Conservation (phyloP, 2,329 filamentous ascomycete genomes). For the Pochonia chlamydosporia region DNA sequence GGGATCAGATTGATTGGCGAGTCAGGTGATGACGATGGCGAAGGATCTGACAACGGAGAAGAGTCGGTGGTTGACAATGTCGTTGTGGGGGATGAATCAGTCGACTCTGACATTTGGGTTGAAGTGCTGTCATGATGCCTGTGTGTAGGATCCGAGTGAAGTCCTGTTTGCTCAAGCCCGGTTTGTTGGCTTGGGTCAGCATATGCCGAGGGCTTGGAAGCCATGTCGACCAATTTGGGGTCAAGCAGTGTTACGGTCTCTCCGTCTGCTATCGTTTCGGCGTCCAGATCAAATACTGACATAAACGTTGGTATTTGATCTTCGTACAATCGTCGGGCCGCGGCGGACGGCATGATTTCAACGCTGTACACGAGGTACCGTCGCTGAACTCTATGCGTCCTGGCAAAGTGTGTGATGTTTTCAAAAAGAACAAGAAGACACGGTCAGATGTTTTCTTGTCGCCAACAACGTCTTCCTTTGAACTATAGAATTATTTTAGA, state of each 20-base stretch:
- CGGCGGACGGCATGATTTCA: conserved; percentile 55
- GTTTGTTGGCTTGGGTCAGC: conserved; percentile 30
- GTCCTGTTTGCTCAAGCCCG: conserved; percentile 31
- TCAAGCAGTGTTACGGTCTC: conserved; percentile 50
- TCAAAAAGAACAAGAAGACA: not conserved
- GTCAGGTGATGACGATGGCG: conserved; percentile 86
- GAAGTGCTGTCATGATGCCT: conserved; percentile 74
- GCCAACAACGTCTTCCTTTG: not conserved
- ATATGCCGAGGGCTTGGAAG: conserved; percentile 31
- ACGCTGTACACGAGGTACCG: not conserved
- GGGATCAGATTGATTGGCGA: conserved; percentile 74
- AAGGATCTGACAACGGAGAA: conserved; percentile 82
- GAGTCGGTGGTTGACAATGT: conserved; percentile 91
- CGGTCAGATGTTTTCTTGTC: not conserved
- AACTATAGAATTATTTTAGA: not conserved
- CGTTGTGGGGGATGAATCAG: conserved; percentile 91
- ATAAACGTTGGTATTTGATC: conserved; percentile 71
- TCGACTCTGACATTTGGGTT: conserved; percentile 73
- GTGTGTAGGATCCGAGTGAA: conserved; percentile 49
- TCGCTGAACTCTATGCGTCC: not conserved
- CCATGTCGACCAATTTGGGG: conserved; percentile 45
- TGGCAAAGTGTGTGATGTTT: not conserved
- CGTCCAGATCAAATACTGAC: conserved; percentile 66
- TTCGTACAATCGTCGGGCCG: conserved; percentile 56
- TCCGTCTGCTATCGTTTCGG: conserved; percentile 46